These are phyloP conservation scores for Takakia lepidozioides DNA, from an alignment of 225 moss, liverwort and hornwort genomes.

Conservation along the genomic window DNA sequence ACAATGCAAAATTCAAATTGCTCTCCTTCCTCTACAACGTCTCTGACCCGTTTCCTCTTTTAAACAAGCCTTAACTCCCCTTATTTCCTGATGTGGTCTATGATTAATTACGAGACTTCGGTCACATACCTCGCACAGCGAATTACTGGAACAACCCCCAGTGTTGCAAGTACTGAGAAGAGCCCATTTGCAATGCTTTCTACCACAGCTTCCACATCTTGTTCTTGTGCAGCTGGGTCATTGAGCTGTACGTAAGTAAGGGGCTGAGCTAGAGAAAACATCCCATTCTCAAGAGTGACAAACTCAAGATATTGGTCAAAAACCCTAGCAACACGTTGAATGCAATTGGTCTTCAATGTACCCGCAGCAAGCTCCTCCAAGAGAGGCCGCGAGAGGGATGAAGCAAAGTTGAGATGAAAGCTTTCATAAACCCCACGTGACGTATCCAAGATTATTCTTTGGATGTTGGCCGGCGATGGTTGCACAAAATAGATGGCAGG, in stretches of 20 bases:
- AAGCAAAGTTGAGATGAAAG: conserved; percentile 89
- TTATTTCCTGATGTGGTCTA: too few relatives aligned
- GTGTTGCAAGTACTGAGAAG: conserved; percentile 81
- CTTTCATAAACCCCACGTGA: conserved; percentile 81
- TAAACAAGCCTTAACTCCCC: too few relatives aligned
- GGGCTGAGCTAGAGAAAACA: conserved; percentile 87
- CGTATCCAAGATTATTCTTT: conserved; percentile 75
- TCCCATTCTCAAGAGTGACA: conserved; percentile 76
- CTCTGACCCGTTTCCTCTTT: too few relatives aligned
- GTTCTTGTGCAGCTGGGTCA: conserved; percentile 86
- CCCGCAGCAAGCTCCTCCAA: conserved; percentile 82
- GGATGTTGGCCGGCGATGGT: conserved; percentile 62
- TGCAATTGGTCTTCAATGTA: conserved; percentile 73
- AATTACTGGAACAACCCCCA: conserved; percentile 93
- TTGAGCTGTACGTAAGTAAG: conserved; percentile 84
- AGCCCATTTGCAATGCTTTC: conserved; percentile 82
- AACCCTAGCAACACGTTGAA: conserved; percentile 89
- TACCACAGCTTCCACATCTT: conserved; percentile 71
- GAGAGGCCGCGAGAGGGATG: conserved; percentile 76
- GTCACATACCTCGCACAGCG: conserved; percentile 80
- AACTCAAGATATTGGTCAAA: conserved; percentile 96
- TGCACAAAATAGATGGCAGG: conserved; percentile 92
- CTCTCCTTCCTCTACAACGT: too few relatives aligned
- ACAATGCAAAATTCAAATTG: too few relatives aligned
- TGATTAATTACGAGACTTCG: too few relatives aligned